phyloP scores from a whole-genome alignment of 768 basidiomycete species.

The Lyophyllum semitale region DNA sequence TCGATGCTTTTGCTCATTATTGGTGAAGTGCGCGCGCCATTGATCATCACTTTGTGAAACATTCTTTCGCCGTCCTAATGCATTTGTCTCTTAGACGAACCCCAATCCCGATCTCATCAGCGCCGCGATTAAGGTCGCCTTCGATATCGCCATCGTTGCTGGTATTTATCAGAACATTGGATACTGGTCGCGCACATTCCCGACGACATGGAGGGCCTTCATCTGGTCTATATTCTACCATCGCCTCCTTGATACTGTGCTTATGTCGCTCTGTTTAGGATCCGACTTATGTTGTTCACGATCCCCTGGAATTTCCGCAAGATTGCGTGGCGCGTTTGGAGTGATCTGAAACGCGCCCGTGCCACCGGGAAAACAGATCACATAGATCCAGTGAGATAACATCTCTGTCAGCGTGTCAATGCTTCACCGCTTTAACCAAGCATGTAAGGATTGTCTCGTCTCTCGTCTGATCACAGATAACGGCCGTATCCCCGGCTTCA shows the following conservation, averaged over 20 bases:
- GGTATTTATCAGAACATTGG: conserved; percentile 12
- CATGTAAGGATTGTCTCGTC: conserved; percentile 6
- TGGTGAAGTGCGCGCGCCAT: conserved; percentile 5
- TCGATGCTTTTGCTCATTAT: conserved; percentile 12
- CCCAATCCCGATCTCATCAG: conserved; percentile 4
- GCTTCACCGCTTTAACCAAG: not conserved
- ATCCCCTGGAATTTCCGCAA: conserved; percentile 9
- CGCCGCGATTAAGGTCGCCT: conserved; percentile 7
- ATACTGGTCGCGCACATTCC: conserved; percentile 8
- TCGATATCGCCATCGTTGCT: conserved; percentile 5
- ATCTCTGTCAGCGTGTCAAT: too few species aligned
- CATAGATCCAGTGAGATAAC: conserved; percentile 11
- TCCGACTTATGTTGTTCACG: conserved; percentile 5
- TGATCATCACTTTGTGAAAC: too few species aligned
- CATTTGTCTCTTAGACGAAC: not conserved
- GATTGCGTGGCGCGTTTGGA: conserved; percentile 8
- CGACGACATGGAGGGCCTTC: conserved; percentile 8
- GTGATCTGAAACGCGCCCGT: conserved; percentile 3
- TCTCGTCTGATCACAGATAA: not conserved
- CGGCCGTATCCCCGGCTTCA: conserved; percentile 3
- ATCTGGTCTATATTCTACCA: not conserved
- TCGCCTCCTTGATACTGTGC: not conserved
- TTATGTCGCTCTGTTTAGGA: not conserved
- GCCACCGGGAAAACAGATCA: conserved; percentile 6
- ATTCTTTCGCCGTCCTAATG: too few species aligned